A percentile compares a stretch with the other conserved stretches of the same genome.
Conservation (phyloP, 768 basidiomycete species). For the Pulveroboletus sp. region DNA sequence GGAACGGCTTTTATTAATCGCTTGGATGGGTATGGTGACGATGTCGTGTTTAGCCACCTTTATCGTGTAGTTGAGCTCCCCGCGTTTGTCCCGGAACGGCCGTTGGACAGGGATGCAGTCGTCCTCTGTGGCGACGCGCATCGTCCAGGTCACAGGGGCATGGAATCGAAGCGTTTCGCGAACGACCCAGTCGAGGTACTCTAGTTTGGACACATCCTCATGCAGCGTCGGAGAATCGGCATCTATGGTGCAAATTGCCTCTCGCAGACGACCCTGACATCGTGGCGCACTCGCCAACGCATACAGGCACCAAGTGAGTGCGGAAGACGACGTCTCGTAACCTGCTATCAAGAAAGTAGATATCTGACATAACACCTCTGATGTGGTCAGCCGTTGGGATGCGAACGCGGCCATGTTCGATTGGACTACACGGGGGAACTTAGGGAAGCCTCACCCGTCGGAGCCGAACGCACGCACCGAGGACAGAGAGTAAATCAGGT, state of each 20-base stretch:
- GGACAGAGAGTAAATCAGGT: constrained; percentile 49
- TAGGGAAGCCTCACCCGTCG: not conserved
- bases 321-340: constrained; percentile 58
- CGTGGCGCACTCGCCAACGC: constrained; percentile 45
- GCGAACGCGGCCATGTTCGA: constrained; percentile 49
- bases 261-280: constrained; percentile 46
- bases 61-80: constrained; percentile 32
- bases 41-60: constrained; percentile 47
- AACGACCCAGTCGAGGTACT: constrained; percentile 60
- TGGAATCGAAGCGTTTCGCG: constrained; percentile 54
- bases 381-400: constrained; percentile 47
- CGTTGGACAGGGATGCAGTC: constrained; percentile 50
- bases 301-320: constrained; percentile 62
- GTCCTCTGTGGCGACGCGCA: constrained; percentile 46
- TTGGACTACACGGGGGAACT: constrained; percentile 41
- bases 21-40: constrained; percentile 56
- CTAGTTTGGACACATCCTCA: constrained; percentile 37
- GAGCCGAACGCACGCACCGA: constrained; percentile 38
- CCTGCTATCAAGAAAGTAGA: constrained; percentile 62
- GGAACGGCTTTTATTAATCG: constrained; percentile 50
- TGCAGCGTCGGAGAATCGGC: constrained; percentile 16
- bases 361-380: constrained; percentile 61
- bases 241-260: constrained; percentile 36
- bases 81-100: constrained; percentile 33
- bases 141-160: constrained; percentile 55